Base-by-base conservation (phyloP, 2,329 filamentous ascomycete genomes). In the Fusarium sororula region DNA sequence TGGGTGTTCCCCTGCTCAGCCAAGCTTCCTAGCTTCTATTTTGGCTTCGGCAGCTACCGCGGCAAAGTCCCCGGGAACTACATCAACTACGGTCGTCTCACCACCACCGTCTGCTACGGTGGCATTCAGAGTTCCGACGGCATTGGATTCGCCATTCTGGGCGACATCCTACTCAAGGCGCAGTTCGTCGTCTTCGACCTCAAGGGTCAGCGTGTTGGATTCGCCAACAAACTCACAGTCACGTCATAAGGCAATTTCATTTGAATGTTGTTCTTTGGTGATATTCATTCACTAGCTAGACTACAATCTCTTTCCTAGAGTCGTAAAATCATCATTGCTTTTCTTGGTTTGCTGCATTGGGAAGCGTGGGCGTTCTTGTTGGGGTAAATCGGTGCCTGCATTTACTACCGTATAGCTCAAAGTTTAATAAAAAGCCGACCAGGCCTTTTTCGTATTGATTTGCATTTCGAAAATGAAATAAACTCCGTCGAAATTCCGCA, bases 1-100 rank as follows among this genome's bases (percentile, higher is more conserved):
- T 91, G 89, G 79, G 81, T 87, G 22, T 89, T 91, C 80, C 85
- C 87, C 20, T 93, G 91, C 85, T 77, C 77, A 37, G 77, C 86
- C 7, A 80, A 75, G 77, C 67, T 92, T 84, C 88, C 83, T 4
- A 80, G 83, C 57, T 85, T 84, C 47, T 74, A 68, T 38, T 80
- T 84, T 68, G 80, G 78, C 5, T 72, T 85, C 20, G 82, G 79
- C 12, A 37, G 30, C 3, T 84, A 83, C 63, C 72, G 80, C 3
- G 83, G 82, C 24, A 67, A 63, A 12, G 74, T 85, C 3, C 83
- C 83, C 0, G 83, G 82, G 0, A 35, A 78, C 28, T 85, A 82
- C 68, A 81, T 85, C 50, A 83, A 81, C 60, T 85, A 84, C 58
- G 81, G 81, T 14, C 66, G 53, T 9, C 59, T 80, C 14, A 77